Evolutionary conservation across 2,329 filamentous ascomycete genomes (phyloP), one percentile per base, ranked within the genome.

Genomic region (Pyrenochaeta sp.): DNA sequence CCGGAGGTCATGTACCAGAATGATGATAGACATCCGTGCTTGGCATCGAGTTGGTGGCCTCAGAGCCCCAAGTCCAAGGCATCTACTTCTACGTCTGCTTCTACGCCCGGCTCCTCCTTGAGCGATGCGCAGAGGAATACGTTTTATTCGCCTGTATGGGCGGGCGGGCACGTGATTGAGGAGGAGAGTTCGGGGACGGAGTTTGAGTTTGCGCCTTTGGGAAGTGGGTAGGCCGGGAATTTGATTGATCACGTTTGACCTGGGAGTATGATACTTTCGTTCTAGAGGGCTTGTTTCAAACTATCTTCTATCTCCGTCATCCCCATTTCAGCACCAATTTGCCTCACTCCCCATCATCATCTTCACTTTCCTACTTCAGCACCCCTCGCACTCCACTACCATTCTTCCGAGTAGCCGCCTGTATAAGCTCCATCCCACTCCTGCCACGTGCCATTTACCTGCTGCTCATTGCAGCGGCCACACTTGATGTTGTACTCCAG

Each of bases 41-140:
- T 47, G 7, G 46, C 44, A 6, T 49, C 55, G 23, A 55, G 44
- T 31, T 51, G 48, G 32, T 56, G 43, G 55, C 42, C 51, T 3
- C 50, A 57, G 17, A 44, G 15, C 3, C 43, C 48, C 2, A 48
- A 43, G 7, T 41, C 48, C 2, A 48, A 43, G 7, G 28, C 29
- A 15, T 47, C 28, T 3, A 18, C 37, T 8, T 10, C 36, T 3
- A 38, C 45, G 11, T 31, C 41, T 3, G 35, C 15, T 2, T 43
- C 22, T 24, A 48, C 48, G 2, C 35, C 47, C n/a, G n/a, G n/a
- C n/a, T n/a, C n/a, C n/a, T n/a, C n/a, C n/a, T n/a, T n/a, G n/a
- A n/a, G n/a, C n/a, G n/a, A n/a, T n/a, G n/a, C n/a, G n/a, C n/a
- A n/a, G 9, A 51, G 39, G 9, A 47, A 28, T 19, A n/a, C 23